Evolutionary conservation across 2,329 filamentous ascomycete species (phyloP).

Genomic region (Cercospora nicotianae): DNA sequence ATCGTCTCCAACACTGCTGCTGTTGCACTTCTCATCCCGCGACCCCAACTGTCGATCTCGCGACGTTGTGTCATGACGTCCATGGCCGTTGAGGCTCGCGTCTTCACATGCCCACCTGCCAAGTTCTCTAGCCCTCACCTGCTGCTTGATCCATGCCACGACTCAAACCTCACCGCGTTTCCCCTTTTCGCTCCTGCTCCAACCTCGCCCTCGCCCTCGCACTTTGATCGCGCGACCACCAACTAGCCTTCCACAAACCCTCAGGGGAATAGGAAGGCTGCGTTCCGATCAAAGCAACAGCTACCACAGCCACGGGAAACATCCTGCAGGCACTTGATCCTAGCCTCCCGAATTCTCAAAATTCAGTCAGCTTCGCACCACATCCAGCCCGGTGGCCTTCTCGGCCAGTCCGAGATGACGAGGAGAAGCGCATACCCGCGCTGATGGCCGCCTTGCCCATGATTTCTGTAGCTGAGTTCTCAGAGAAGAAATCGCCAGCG

Average conservation of each 20-base stretch:
- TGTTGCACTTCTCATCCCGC: not conserved
- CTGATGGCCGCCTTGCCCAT: not conserved
- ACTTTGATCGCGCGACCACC: not conserved
- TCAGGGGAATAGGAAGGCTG: not conserved
- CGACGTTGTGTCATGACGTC: not conserved
- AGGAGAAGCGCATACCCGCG: not conserved
- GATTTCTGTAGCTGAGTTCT: not conserved
- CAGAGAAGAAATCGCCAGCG: not conserved
- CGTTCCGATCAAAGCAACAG: not conserved
- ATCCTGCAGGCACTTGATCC: constrained; percentile 1
- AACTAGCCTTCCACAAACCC: not conserved
- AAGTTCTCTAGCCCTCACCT: not conserved
- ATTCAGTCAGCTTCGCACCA: not conserved
- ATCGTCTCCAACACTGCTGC: not conserved
- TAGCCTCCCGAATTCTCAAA: not conserved
- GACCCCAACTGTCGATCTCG: not conserved
- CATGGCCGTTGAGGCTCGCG: not conserved
- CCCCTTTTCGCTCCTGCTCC: not conserved
- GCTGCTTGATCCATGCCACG: not conserved
- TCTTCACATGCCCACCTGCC: not conserved
- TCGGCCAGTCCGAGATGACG: constrained; percentile 4
- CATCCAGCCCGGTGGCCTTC: not conserved
- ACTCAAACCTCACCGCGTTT: not conserved
- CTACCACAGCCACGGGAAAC: not conserved
- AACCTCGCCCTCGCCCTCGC: not conserved